Evolutionary conservation across 1,139 yeast species (phyloP).

Genomic region (Blastobotrys buckinghamii): DNA sequence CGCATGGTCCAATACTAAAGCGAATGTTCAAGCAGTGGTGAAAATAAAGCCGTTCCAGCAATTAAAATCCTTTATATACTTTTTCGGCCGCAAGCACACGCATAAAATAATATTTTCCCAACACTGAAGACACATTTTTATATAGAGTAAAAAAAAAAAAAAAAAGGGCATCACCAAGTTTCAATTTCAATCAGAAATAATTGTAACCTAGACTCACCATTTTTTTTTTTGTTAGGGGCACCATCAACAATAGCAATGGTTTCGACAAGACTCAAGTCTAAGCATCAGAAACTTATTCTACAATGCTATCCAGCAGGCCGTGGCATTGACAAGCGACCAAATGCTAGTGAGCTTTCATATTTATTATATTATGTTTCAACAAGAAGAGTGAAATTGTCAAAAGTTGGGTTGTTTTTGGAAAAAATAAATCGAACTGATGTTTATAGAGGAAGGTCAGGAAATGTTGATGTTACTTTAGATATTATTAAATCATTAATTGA

Average conservation of each 20-base stretch:
- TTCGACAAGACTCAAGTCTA: constrained; percentile 35
- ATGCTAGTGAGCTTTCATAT: constrained; percentile 84
- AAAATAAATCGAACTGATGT: constrained; percentile 62
- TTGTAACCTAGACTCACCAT: not conserved
- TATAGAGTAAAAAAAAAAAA: too few species aligned
- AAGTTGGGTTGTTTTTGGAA: constrained; percentile 67
- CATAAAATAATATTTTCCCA: too few species aligned
- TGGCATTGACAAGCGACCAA: constrained; percentile 80
- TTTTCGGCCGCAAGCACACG: too few species aligned
- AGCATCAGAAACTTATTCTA: constrained; percentile 73
- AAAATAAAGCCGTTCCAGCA: too few species aligned
- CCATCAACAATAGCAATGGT: not conserved
- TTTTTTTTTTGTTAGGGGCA: constrained; percentile 1
- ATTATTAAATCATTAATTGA: constrained; percentile 64
- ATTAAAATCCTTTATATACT: too few species aligned
- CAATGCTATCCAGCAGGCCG: constrained; percentile 94
- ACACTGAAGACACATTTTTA: too few species aligned
- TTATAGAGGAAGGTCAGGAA: constrained; percentile 60
- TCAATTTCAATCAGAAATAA: too few species aligned
- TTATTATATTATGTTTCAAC: constrained; percentile 89
- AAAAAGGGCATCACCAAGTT: too few species aligned
- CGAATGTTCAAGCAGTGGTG: too few species aligned
- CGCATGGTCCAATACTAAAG: too few species aligned
- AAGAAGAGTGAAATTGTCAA: constrained; percentile 78
- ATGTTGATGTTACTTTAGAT: constrained; percentile 73